These are phyloP conservation scores for Dendrobium chrysotoxum DNA, from an alignment of 106 monocot genomes.

Conservation along the genomic window DNA sequence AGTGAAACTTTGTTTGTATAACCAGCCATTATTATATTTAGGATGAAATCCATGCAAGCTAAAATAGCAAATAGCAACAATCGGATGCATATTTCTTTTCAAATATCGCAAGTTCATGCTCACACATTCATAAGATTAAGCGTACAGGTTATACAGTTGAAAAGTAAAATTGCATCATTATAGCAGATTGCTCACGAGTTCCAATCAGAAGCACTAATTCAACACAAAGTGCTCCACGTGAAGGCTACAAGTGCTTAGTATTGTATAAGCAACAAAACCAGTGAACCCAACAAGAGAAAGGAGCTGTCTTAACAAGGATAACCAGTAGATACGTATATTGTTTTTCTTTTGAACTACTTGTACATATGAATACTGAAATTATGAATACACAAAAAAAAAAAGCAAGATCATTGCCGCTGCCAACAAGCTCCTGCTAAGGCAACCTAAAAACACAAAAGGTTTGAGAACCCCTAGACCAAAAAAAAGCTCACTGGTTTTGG, in stretches of 20 bases:
- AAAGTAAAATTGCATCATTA: not conserved
- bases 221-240: not conserved
- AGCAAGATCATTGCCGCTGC: not conserved
- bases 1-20: not conserved
- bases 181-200: not conserved
- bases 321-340: not conserved
- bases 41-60: not conserved
- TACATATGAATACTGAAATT: not conserved
- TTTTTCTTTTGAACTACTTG: not conserved
- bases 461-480: not conserved
- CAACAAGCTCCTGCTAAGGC: not conserved
- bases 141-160: not conserved
- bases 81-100: not conserved
- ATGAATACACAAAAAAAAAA: not conserved
- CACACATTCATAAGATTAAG: not conserved
- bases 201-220: not conserved
- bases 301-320: not conserved
- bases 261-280: not conserved
- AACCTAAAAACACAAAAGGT: not conserved
- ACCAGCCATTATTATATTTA: not conserved
- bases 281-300: not conserved
- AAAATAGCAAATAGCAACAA: not conserved
- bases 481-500: not conserved
- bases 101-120: not conserved
- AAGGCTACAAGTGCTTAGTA: not conserved